Base-by-base conservation (phyloP, 257 asterid species). In the Solanum pennellii region DNA sequence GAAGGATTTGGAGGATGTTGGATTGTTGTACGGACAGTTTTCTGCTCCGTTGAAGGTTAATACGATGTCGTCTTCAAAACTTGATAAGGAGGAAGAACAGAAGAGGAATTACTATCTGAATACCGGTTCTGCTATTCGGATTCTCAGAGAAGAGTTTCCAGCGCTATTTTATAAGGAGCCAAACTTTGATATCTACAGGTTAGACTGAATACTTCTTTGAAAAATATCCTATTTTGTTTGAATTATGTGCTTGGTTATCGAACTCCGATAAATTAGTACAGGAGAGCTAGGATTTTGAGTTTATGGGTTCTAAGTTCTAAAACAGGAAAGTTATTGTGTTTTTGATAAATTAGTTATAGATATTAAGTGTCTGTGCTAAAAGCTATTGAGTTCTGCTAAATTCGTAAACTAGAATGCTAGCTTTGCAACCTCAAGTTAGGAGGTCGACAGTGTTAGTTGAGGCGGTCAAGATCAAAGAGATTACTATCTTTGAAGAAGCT, bases 81-180 rank as follows among this genome's bases (percentile, higher is more conserved):
- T 89, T 87, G 89, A 88, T 5, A 84, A 89, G 37, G 97, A 93
- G 21, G 95, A 96, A 83, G 98, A 95, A 60, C 92, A 94, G 90
- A 97, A 90, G 91, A 93, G 90, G 92, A 94, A 95, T 31, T 96
- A 93, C 83, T 96, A 93, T 83, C 92, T 96, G 91, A 96, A 96
- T 90, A 90, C 95, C 37, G 99, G 99, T 35, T 88, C 91, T 44
- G 98, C 98, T 86, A 98, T 96, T 9, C 92, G 98, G 47, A 96
- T 98, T 31, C 99, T 96, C 4, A 94, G 99, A 13, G 98, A 96
- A 90, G 99, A 96, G 91, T 86, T 93, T 9, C 99, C 98, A 29
- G 88, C 88, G 39, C 91, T 94, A 90, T 96, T 94, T 89, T 60
- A 91, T 94, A 95, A 91, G 88, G 99, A 96, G 93, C 98, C 93